Evolutionary conservation across 2,329 filamentous ascomycete species (phyloP).

Genomic region (Mycosphaerella sp.): DNA sequence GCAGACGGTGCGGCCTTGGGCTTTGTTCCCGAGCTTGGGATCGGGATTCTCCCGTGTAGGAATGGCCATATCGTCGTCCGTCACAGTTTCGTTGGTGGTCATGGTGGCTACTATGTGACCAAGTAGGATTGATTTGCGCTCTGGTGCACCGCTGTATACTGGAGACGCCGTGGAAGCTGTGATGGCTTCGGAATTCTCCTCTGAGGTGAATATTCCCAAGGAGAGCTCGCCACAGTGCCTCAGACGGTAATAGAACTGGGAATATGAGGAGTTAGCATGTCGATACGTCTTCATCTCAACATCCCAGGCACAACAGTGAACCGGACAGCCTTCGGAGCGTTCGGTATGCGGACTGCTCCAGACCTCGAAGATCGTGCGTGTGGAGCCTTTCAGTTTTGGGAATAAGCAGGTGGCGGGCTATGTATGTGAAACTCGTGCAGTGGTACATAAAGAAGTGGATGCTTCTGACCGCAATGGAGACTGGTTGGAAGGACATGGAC

Average conservation of each 20-base stretch:
- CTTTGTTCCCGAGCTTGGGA: conserved; percentile 61
- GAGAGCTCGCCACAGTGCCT: conserved; percentile 68
- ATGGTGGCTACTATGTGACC: conserved; percentile 74
- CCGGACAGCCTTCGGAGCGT: not conserved
- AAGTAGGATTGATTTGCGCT: conserved; percentile 59
- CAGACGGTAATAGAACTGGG: conserved; percentile 70
- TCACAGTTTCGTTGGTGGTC: conserved; percentile 56
- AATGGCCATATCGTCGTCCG: conserved; percentile 69
- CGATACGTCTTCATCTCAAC: not conserved
- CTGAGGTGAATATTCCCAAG: conserved; percentile 71
- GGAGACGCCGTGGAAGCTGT: conserved; percentile 52
- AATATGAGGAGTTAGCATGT: conserved; percentile 11
- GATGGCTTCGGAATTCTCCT: conserved; percentile 47
- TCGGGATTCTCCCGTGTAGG: conserved; percentile 45
- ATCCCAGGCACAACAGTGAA: not conserved
- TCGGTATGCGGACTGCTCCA: not conserved
- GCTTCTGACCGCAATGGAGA: not conserved
- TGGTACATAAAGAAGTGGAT: conserved; percentile 17
- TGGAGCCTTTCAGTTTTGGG: conserved; percentile 4
- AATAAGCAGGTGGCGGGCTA: conserved; percentile 17
- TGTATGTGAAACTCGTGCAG: conserved; percentile 17
- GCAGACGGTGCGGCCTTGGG: conserved; percentile 66
- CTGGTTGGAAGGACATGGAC: conserved; percentile 5
- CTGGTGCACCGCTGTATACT: conserved; percentile 55
- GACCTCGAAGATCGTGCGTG: not conserved